These are phyloP conservation scores for Nitzschia palea DNA, from an alignment of 108 stramenopile species.

Conservation along the genomic window DNA sequence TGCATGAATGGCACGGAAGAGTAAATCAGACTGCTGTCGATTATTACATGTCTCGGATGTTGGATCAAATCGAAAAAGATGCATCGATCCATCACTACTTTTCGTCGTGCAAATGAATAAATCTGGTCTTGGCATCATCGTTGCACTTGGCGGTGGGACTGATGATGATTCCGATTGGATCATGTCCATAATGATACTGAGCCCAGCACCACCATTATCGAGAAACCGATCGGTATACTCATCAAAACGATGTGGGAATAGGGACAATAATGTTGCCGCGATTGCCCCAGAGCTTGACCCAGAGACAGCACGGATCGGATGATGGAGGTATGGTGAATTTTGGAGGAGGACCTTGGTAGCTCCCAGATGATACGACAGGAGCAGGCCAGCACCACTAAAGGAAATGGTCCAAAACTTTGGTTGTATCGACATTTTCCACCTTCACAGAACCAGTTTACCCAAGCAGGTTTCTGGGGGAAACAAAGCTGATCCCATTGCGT, in stretches of 20 bases:
- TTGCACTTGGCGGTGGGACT: neutral
- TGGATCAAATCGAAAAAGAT: slow-evolving; percentile 46
- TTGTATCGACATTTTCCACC: neutral
- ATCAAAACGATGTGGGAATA: slow-evolving; percentile 42
- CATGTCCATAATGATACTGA: slow-evolving; percentile 37
- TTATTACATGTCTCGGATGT: neutral
- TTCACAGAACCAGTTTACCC: neutral
- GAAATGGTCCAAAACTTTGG: slow-evolving; percentile 37
- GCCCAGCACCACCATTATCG: slow-evolving; percentile 43
- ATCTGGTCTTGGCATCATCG: neutral
- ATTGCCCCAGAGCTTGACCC: slow-evolving; percentile 65
- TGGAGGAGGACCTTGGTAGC: slow-evolving; percentile 22
- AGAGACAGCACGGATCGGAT: slow-evolving; percentile 34
- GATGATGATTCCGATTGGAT: slow-evolving; percentile 21
- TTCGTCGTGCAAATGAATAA: slow-evolving; percentile 46
- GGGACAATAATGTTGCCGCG: slow-evolving; percentile 41
- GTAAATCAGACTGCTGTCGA: neutral
- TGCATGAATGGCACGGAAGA: slow-evolving; percentile 44
- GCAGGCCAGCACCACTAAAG: slow-evolving; percentile 59
- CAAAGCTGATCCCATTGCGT: neutral
- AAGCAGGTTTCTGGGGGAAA: neutral
- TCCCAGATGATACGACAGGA: slow-evolving; percentile 57
- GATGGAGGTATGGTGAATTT: neutral
- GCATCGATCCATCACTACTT: slow-evolving; percentile 44
- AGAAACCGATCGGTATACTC: slow-evolving; percentile 61